A percentile compares a stretch with the other conserved stretches of the same genome.
Conservation (phyloP, 1,284 basidiomycete species). For the Cutaneotrichosporon curvatum region DNA sequence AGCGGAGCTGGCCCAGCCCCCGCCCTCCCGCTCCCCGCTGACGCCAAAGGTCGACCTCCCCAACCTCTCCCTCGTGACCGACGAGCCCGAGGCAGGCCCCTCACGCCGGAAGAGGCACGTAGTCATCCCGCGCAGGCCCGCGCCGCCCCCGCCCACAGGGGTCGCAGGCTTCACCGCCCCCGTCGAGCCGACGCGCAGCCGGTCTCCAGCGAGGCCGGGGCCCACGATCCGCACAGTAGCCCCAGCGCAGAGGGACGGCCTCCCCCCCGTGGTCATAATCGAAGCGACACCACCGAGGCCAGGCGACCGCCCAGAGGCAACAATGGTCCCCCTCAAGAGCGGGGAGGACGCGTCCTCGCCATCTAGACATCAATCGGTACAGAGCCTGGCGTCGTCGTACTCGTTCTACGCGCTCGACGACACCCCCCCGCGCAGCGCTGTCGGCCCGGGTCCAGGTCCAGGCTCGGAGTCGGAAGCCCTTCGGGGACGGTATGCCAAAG, state of each 20-base stretch:
- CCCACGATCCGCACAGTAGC: background rate
- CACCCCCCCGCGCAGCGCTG: background rate
- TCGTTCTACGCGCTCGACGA: slow-evolving; percentile 37
- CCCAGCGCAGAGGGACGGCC: too few species aligned
- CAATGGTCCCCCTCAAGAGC: slow-evolving; percentile 25
- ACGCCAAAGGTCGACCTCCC: too few species aligned
- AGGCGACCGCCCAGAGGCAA: slow-evolving; percentile 3
- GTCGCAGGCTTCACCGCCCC: slow-evolving; percentile 1
- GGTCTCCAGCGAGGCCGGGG: slow-evolving; percentile 1
- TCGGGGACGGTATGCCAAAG: slow-evolving; percentile 28
- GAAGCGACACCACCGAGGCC: slow-evolving; percentile 2
- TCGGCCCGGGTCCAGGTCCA: too few species aligned
- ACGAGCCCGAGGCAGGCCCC: too few species aligned
- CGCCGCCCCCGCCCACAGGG: slow-evolving; percentile 24
- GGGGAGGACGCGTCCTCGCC: slow-evolving; percentile 3
- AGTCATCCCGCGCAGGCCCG: slow-evolving; percentile 29
- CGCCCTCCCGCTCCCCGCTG: too few species aligned
- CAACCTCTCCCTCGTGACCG: too few species aligned
- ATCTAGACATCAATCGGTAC: background rate
- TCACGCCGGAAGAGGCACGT: slow-evolving; percentile 22
- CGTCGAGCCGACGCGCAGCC: slow-evolving; percentile 2
- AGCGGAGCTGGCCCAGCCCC: too few species aligned
- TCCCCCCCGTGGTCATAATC: slow-evolving; percentile 5
- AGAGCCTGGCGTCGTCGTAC: slow-evolving; percentile 18
- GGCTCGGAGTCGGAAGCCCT: too few species aligned